Percentiles rank a stretch among this genome's conserved stretches.
These are phyloP conservation scores for Corchorus capsularis DNA, from an alignment of 345 rosid species.

Conservation along the genomic window DNA sequence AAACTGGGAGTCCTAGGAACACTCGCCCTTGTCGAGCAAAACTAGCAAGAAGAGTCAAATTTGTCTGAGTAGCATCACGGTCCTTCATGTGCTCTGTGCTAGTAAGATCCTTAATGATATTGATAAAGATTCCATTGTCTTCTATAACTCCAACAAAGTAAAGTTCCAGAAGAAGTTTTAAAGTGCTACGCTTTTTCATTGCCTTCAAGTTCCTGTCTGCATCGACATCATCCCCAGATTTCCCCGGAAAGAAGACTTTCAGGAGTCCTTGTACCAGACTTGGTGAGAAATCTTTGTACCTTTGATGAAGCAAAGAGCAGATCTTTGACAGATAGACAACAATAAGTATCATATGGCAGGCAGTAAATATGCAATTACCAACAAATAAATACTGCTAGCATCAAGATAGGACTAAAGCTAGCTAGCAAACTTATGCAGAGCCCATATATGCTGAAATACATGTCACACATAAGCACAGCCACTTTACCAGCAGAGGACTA, in stretches of 20 bases:
- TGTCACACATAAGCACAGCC: not conserved
- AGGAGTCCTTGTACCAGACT: constrained; percentile 81
- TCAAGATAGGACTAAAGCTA: not conserved
- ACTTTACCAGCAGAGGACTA: not conserved
- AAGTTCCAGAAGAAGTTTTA: constrained; percentile 90
- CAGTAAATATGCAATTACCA: not conserved
- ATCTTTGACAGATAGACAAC: constrained; percentile 51
- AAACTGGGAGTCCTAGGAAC: constrained; percentile 84
- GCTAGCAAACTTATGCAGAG: constrained; percentile 2
- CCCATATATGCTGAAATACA: not conserved
- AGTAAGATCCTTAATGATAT: constrained; percentile 84
- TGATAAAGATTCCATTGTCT: constrained; percentile 73
- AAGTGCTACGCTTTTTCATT: constrained; percentile 93
- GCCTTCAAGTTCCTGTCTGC: constrained; percentile 84
- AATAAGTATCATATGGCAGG: constrained; percentile 21
- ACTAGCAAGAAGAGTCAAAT: constrained; percentile 89
- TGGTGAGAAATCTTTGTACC: constrained; percentile 94
- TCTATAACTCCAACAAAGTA: constrained; percentile 92
- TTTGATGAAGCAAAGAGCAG: constrained; percentile 97
- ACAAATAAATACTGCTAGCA: not conserved
- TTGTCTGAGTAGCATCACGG: constrained; percentile 87
- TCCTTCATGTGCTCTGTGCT: constrained; percentile 83
- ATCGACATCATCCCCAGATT: constrained; percentile 85
- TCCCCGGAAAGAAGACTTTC: constrained; percentile 92
- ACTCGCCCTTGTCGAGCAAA: constrained; percentile 98